Conservation (phyloP, 306 rosid genomes). For the Cucurbita maxima region DNA sequence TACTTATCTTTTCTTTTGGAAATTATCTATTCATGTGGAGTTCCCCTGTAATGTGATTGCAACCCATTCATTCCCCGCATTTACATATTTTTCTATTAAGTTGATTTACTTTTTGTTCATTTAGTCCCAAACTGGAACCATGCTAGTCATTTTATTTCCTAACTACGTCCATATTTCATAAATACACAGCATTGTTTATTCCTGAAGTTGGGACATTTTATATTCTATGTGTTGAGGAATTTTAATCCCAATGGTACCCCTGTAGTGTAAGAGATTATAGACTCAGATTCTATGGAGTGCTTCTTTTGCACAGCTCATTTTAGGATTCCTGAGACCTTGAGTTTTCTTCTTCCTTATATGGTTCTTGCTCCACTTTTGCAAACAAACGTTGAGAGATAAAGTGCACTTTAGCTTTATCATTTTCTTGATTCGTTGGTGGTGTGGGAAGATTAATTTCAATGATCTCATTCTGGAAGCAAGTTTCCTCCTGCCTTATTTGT, state of each 20-base stretch:
- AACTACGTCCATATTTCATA: neutral
- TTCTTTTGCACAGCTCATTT: neutral
- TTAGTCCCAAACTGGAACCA: neutral
- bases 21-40: neutral
- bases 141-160: neutral
- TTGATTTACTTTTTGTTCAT: neutral
- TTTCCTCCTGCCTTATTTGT: neutral
- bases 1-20: slow-evolving; percentile 9
- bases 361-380: neutral
- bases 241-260: neutral
- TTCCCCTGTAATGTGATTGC: neutral
- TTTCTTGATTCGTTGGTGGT: neutral
- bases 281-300: neutral
- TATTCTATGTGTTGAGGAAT: neutral
- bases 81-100: neutral
- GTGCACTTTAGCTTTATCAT: neutral
- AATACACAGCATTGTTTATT: neutral
- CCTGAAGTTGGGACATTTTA: neutral
- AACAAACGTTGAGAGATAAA: neutral
- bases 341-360: neutral
- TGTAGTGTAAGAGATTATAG: neutral
- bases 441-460: neutral
- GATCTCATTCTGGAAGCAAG: neutral
- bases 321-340: neutral
- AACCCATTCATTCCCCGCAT: neutral